A percentile compares a stretch with the other conserved stretches of the same genome.
Evolutionary conservation across 495 filamentous ascomycete genomes (phyloP).

Genomic region (Aspergillus biplanus): DNA sequence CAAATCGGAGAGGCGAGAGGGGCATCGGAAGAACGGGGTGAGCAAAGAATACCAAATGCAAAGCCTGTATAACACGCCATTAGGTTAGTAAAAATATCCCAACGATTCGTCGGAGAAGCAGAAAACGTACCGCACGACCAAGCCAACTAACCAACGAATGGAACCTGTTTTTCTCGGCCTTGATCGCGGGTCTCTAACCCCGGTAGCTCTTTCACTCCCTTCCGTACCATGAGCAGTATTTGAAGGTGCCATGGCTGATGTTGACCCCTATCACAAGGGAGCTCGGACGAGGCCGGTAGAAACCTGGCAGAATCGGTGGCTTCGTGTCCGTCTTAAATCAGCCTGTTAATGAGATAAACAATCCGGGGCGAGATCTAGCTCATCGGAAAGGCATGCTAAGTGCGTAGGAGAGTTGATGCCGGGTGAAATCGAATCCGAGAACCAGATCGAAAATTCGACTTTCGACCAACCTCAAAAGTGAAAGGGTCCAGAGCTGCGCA

Average conservation of each 20-base stretch:
- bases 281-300: constrained; percentile 12
- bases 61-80: constrained; percentile 55
- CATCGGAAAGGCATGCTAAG: constrained; percentile 5
- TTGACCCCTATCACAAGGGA: constrained; percentile 6
- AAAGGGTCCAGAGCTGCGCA: constrained; percentile 3
- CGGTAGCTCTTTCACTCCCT: constrained; percentile 22
- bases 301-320: constrained; percentile 12
- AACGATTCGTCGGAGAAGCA: constrained; percentile 5
- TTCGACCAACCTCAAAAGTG: constrained; percentile 11
- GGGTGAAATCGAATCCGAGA: background rate
- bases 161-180: constrained; percentile 38
- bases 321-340: constrained; percentile 9
- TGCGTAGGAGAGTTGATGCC: constrained; percentile 1
- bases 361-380: background rate
- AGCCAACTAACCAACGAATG: constrained; percentile 56
- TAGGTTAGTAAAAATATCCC: constrained; percentile 1
- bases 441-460: constrained; percentile 10
- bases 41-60: constrained; percentile 83
- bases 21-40: constrained; percentile 82
- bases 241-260: constrained; percentile 27
- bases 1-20: constrained; percentile 65
- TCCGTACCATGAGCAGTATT: constrained; percentile 39
- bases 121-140: constrained; percentile 61
- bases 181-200: constrained; percentile 12
- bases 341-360: background rate